phyloP scores from a whole-genome alignment of 192 early-diverging fungal species.

The Umbelopsis sp. region DNA sequence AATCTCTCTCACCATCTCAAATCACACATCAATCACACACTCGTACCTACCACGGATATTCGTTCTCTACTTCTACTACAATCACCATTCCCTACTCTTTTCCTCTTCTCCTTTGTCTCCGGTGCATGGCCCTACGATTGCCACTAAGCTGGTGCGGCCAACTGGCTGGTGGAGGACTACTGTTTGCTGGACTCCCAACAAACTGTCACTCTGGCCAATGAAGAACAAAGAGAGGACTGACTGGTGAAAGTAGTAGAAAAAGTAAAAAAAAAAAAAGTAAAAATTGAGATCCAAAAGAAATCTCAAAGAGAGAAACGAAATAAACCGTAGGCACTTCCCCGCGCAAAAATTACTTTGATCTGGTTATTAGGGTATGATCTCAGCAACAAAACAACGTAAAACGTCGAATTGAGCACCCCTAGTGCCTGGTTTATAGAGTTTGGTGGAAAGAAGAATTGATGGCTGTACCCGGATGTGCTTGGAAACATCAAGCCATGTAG shows the following conservation, averaged over 20 bases:
- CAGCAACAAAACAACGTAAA: slow-evolving; percentile 27
- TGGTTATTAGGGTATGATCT: slow-evolving; percentile 45
- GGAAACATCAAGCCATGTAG: background rate
- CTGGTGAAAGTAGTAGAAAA: background rate
- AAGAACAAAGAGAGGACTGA: too few relatives aligned
- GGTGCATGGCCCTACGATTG: background rate
- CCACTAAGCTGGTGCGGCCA: too few relatives aligned
- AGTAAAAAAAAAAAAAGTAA: background rate
- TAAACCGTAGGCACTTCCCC: slow-evolving; percentile 19
- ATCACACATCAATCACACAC: background rate
- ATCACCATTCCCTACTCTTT: background rate
- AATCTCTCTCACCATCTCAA: slow-evolving; percentile 3
- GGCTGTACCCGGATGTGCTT: background rate
- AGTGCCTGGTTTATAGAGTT: slow-evolving; percentile 23
- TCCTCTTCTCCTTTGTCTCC: background rate
- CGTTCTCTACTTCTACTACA: background rate
- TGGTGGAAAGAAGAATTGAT: background rate
- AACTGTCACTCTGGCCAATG: too few relatives aligned
- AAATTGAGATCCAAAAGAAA: background rate
- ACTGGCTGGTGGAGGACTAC: background rate
- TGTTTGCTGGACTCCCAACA: background rate
- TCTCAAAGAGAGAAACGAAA: slow-evolving; percentile 6
- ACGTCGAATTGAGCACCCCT: slow-evolving; percentile 23
- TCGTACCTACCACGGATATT: background rate
- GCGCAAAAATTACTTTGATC: slow-evolving; percentile 41